Evolutionary conservation across 805 yeast species (phyloP), one percentile per base, ranked within the genome.

Genomic region (Hagleromyces aurorensis): DNA sequence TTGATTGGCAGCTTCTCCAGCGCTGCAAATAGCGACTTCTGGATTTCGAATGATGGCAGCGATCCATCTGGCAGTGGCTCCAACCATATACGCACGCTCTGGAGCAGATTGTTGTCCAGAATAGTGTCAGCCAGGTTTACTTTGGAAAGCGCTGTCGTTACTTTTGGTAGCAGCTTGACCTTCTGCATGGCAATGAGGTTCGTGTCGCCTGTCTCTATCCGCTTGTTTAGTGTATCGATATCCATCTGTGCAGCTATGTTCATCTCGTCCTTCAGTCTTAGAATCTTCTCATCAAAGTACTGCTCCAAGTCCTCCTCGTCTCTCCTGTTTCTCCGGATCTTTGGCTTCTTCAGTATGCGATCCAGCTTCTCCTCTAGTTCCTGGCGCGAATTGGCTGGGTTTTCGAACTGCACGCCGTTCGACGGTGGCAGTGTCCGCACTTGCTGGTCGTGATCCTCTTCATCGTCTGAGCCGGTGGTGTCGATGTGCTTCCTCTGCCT

Each of bases 1-100:
- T 89, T 89, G 52, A 91, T 86, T 13, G 97, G 98, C 36, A 91
- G 67, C 32, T 75, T 70, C 18, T 71, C 67, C 34, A 91, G 62
- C 20, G 94, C 80, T 12, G 65, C 64, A 44, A 91, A 82, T 45
- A 91, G 61, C 33, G 81, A 87, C 55, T 80, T 84, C 57, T 91
- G 98, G 42, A 91, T 89, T 56, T 86, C 94, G 61, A 81, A 91
- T 1, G 95, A 87, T n/a, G 99, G 99, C 60, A 91, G 68, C 7
- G 96, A 84, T 25, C 93, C 94, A 65, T 93, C 97, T 3, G 98
- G 98, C 46, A 91, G 68, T 17, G 99, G 99, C 58, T 91, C 99
- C 34, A 91, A 67, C 99, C 99, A 91, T 55, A 85, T 78, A 45
- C 97, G 72, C 16, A 91, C 87, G 29, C 94, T 89, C 48, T 89